These are phyloP conservation scores for Tagetes patula DNA, from an alignment of 129 eudicot species.

Conservation along the genomic window DNA sequence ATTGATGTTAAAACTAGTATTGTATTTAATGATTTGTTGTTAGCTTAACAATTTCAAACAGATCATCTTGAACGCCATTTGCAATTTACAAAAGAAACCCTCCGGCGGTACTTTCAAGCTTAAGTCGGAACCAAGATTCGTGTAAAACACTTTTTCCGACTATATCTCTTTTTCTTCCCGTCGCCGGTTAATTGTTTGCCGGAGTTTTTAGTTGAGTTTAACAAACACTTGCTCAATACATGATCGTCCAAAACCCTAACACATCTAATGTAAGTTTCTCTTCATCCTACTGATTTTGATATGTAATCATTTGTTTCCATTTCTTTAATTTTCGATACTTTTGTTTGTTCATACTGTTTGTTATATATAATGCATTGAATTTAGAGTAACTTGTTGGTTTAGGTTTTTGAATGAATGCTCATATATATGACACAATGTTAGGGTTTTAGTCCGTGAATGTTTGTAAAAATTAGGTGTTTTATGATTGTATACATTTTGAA, in stretches of 20 bases:
- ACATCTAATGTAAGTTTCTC: slow-evolving; percentile 9
- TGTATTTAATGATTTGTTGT: no score
- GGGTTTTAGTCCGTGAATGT: slow-evolving; percentile 15
- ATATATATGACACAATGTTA: not conserved
- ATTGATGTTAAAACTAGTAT: no score
- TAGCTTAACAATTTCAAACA: no score
- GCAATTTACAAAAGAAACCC: no score
- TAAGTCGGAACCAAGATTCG: slow-evolving; percentile 9
- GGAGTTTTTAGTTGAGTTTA: not conserved
- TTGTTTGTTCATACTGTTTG: slow-evolving; percentile 9
- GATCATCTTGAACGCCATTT: no score
- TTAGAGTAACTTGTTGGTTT: slow-evolving; percentile 9
- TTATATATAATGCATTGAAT: not conserved
- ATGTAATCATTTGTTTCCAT: not conserved
- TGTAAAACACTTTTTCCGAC: not conserved
- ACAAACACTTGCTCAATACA: not conserved
- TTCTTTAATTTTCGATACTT: not conserved
- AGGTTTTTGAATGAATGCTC: slow-evolving; percentile 17
- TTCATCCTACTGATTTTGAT: not conserved
- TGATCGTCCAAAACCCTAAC: slow-evolving; percentile 29
- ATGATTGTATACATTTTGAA: not conserved
- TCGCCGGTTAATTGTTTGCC: not conserved
- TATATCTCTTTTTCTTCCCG: not conserved
- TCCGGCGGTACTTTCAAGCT: not conserved
- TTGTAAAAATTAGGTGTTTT: not conserved